Evolutionary conservation across 345 rosid genomes (phyloP).

Genomic region (Syzygium grande): DNA sequence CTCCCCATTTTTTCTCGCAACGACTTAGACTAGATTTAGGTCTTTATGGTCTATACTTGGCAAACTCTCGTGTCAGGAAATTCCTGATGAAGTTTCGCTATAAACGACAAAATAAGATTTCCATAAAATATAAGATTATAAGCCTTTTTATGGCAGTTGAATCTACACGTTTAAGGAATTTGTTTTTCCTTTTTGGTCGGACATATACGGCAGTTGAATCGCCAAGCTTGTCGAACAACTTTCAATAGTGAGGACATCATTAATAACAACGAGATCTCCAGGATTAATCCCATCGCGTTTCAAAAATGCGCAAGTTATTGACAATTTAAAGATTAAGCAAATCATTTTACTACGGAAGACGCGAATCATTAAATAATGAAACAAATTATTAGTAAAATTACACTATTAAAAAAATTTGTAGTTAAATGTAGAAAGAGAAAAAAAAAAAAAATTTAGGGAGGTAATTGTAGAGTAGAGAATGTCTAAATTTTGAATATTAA

Average conservation of each 20-base stretch:
- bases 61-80: neutral
- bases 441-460: neutral
- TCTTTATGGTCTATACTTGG: neutral
- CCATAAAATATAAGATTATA: neutral
- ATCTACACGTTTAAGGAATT: neutral
- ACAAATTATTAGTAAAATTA: neutral
- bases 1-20: neutral
- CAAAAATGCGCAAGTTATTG: neutral
- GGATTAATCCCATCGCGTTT: neutral
- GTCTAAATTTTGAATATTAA: neutral
- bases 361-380: neutral
- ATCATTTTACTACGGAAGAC: neutral
- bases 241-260: neutral
- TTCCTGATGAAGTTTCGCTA: neutral
- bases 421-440: neutral
- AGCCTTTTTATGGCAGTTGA: neutral
- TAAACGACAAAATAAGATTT: neutral
- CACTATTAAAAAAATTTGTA: neutral
- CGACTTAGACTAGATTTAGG: neutral
- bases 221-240: neutral
- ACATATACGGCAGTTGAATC: neutral
- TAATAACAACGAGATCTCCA: neutral
- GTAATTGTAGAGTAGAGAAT: neutral
- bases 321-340: neutral
- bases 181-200: neutral